Percentiles rank a stretch among this genome's conserved stretches.
Evolutionary conservation across 192 early-diverging fungal genomes (phyloP).

Genomic region (Obelidium mucronatum): DNA sequence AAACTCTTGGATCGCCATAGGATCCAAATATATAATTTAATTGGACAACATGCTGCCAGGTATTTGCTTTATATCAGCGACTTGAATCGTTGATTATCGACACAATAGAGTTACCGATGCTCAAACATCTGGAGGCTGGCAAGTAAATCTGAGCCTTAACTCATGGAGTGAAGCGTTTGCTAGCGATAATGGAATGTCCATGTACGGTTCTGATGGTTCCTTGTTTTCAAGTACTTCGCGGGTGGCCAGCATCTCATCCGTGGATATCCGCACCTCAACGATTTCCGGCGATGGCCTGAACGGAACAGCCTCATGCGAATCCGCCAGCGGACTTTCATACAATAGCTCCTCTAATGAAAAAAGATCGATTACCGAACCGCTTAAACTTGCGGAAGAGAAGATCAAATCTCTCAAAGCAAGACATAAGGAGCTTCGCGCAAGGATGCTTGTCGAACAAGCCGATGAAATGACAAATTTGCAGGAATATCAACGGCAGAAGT

Average conservation of each 20-base stretch:
- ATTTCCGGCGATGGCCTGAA: too few relatives aligned
- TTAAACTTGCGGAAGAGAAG: neutral
- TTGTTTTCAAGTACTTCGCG: too few relatives aligned
- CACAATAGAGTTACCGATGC: too few relatives aligned
- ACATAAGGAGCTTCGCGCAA: neutral
- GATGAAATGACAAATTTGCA: neutral
- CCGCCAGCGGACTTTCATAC: neutral
- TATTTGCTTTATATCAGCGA: too few relatives aligned
- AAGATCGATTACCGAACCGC: neutral
- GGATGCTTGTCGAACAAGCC: neutral
- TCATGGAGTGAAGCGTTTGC: too few relatives aligned
- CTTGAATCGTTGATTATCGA: too few relatives aligned
- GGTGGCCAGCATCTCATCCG: too few relatives aligned
- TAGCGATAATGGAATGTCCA: too few relatives aligned
- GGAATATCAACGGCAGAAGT: neutral
- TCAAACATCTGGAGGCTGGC: too few relatives aligned
- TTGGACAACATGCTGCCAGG: neutral
- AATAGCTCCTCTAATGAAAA: constrained; percentile 4
- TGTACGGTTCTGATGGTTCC: too few relatives aligned
- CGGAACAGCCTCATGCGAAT: neutral
- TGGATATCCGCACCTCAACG: too few relatives aligned
- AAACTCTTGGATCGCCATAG: neutral
- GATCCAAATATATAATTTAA: neutral
- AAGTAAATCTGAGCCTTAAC: too few relatives aligned
- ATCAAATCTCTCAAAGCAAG: neutral